Base-by-base conservation (phyloP, 2,329 filamentous ascomycete genomes). In the Clarireedia monteithiana region DNA sequence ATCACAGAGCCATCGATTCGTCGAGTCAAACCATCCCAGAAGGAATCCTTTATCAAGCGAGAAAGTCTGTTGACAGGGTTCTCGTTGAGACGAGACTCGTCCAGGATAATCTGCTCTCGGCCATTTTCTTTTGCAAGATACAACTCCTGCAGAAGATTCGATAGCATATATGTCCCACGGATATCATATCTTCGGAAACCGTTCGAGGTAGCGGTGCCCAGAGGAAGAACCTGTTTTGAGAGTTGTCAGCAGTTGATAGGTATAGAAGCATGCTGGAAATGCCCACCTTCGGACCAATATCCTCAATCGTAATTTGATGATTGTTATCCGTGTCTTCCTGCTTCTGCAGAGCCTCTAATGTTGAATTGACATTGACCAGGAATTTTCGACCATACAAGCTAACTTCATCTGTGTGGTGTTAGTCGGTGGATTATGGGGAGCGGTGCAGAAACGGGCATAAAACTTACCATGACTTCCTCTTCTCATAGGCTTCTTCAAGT, bases 281-380 rank as follows among this genome's bases (percentile, higher is more conserved):
- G 45, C 50, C 6, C 30, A 87, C 88, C 80, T 97, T 99, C 50
- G 94, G 92, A 0, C 94, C 94, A 61, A 83, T 81, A 73, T 99
- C 94, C 68, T 97, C 94, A 65, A 97, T 95, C 30, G 94, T 99
- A 70, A 99, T 99, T 72, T 97, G 91, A 78, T 90, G 89, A 72
- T 99, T 96, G 56, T 82, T 78, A 72, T 99, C 91, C 30, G 91
- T 95, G 68, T 99, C 94, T 71, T 99, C 94, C 63, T 92, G 87
- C 39, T 83, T 82, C 59, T 90, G 78, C 46, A 99, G 78, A 58
- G 82, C 85, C 67, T 91, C 80, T 56, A 96, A 79, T 0, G 91
- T 96, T 23, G 83, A 77, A 49, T 95, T 87, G 66, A 97, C 91
- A 64, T 94, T 82, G 69, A 97, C 84, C 39, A 95, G 79, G 72